Evolutionary conservation across 257 asterid genomes (phyloP).

Genomic region (Solanum piurae): DNA sequence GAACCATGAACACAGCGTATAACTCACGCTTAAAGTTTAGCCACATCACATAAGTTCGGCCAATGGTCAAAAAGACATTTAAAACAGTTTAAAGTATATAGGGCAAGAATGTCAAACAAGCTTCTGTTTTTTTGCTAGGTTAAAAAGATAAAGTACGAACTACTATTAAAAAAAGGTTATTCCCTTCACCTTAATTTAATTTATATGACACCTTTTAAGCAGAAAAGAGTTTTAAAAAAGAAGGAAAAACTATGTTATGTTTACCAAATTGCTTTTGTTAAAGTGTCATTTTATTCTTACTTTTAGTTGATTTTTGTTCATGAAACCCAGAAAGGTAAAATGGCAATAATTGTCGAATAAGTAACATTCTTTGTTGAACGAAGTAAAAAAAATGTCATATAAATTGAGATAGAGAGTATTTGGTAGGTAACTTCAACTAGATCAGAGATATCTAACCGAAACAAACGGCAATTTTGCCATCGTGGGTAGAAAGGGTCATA

Average conservation of each 20-base stretch:
- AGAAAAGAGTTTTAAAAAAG: no score
- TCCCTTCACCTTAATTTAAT: background rate
- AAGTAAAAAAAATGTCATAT: background rate
- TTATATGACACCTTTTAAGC: background rate
- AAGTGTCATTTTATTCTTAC: background rate
- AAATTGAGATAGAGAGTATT: background rate
- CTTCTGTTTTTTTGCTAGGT: background rate
- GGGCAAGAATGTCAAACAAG: background rate
- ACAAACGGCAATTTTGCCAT: background rate
- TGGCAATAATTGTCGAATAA: no score
- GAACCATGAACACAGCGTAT: no score
- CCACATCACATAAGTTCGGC: background rate
- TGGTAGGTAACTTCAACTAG: background rate
- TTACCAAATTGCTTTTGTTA: no score
- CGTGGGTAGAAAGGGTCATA: no score
- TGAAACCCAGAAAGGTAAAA: background rate
- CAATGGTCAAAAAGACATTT: background rate
- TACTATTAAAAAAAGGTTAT: no score
- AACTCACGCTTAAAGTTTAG: background rate
- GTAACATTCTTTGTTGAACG: background rate
- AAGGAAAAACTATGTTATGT: background rate
- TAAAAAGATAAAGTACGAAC: background rate
- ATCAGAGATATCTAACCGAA: background rate
- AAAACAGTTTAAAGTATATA: background rate
- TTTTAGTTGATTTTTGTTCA: background rate